These are phyloP conservation scores for Coffea canephora DNA, from an alignment of 257 asterid genomes.

Conservation along the genomic window DNA sequence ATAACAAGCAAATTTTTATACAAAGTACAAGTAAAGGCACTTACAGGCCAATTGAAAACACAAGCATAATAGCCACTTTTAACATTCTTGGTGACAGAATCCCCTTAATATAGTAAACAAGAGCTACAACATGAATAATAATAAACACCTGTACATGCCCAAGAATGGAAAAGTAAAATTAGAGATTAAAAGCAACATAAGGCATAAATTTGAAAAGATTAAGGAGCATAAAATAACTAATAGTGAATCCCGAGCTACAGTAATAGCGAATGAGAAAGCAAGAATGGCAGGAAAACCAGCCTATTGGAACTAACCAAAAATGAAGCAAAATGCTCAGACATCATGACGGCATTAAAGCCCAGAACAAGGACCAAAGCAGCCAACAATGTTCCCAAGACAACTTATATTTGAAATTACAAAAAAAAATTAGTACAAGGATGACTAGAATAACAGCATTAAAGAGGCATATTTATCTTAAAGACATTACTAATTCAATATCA, in stretches of 20 bases:
- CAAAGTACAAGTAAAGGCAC: no score
- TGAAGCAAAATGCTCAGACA: conserved; percentile 97
- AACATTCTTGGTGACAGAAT: no score
- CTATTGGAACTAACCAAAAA: conserved; percentile 61
- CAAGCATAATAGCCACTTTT: no score
- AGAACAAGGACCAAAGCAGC: conserved; percentile 97
- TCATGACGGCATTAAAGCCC: conserved; percentile 97
- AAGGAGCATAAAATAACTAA: neutral
- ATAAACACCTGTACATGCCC: conserved; percentile 66
- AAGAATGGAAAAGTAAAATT: conserved; percentile 14
- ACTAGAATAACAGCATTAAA: no score
- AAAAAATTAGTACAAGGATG: neutral
- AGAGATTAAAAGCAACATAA: neutral
- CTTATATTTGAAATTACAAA: conserved; percentile 40
- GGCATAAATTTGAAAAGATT: neutral
- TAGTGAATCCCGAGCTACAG: neutral
- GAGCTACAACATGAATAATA: no score
- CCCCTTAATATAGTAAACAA: no score
- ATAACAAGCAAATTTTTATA: no score
- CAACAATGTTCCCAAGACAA: conserved; percentile 83
- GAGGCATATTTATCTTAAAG: neutral
- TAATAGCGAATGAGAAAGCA: neutral
- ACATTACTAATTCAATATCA: neutral
- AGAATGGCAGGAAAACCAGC: conserved; percentile 13
- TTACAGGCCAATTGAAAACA: no score